These are phyloP conservation scores for Entomortierella chlamydospora DNA, from an alignment of 192 early-diverging fungal species.

Conservation along the genomic window DNA sequence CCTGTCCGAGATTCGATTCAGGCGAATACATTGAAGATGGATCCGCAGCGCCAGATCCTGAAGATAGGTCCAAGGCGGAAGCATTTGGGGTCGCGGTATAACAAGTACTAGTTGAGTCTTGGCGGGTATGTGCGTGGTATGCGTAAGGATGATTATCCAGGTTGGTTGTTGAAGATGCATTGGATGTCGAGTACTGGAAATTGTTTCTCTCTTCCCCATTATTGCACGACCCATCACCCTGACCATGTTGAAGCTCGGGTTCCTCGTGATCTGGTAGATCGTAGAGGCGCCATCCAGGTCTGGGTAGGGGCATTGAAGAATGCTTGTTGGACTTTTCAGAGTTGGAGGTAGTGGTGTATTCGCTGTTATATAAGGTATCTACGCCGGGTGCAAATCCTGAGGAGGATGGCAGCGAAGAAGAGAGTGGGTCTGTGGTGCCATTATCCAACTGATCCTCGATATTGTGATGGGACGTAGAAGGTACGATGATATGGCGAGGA, in stretches of 20 bases:
- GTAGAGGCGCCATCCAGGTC: conserved; percentile 39
- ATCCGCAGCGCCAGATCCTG: conserved; percentile 3
- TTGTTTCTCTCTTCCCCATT: conserved; percentile 9
- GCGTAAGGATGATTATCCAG: conserved; percentile 12
- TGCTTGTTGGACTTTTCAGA: conserved; percentile 25
- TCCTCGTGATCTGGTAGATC: conserved; percentile 29
- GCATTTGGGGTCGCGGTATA: conserved; percentile 46
- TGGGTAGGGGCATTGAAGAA: conserved; percentile 43
- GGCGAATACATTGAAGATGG: neutral
- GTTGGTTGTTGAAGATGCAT: conserved; percentile 44
- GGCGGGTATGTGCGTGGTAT: conserved; percentile 24
- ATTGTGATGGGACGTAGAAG: conserved; percentile 11
- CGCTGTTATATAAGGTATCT: neutral
- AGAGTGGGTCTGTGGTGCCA: conserved; percentile 3
- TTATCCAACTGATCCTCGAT: conserved; percentile 1
- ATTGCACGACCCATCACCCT: neutral
- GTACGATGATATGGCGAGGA: conserved; percentile 38
- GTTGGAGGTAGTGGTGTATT: neutral
- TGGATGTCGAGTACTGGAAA: conserved; percentile 37
- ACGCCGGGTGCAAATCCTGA: conserved; percentile 30
- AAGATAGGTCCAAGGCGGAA: conserved; percentile 33
- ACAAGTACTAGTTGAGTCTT: conserved; percentile 29
- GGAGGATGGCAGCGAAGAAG: conserved; percentile 23
- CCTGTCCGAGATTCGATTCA: neutral
- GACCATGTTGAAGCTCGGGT: conserved; percentile 3